A percentile compares a stretch with the other conserved stretches of the same genome.
These are phyloP conservation scores for Torulaspora delbrueckii DNA, from an alignment of 805 yeast genomes.

Conservation along the genomic window DNA sequence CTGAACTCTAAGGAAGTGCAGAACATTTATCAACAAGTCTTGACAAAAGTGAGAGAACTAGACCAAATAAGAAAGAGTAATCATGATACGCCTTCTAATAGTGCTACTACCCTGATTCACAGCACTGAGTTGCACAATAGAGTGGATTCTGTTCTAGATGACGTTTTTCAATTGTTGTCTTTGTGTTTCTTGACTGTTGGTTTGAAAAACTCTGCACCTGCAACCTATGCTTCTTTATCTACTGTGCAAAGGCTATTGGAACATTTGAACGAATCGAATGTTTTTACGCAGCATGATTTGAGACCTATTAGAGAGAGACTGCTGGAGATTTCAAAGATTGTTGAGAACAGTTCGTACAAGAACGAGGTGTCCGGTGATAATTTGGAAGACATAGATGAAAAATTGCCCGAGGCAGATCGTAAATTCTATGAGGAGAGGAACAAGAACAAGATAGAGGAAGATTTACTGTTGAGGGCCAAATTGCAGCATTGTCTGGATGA, in stretches of 20 bases:
- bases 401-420: conserved; percentile 19
- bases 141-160: conserved; percentile 77
- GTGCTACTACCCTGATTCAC: conserved; percentile 28
- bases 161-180: conserved; percentile 81
- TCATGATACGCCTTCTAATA: conserved; percentile 15
- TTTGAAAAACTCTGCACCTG: conserved; percentile 82
- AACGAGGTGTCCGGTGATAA: conserved; percentile 15
- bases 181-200: conserved; percentile 91
- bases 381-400: conserved; percentile 15
- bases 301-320: conserved; percentile 71
- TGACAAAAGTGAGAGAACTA: conserved; percentile 49
- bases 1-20: conserved; percentile 66
- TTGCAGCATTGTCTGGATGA: conserved; percentile 56
- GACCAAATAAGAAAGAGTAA: conserved; percentile 47
- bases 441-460: conserved; percentile 52
- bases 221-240: conserved; percentile 82
- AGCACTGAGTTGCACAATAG: conserved; percentile 35
- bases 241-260: conserved; percentile 81
- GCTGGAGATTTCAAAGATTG: conserved; percentile 61
- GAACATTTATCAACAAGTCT: conserved; percentile 52
- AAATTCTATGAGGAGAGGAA: conserved; percentile 27
- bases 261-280: conserved; percentile 75
- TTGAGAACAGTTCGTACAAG: conserved; percentile 38
- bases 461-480: conserved; percentile 58
- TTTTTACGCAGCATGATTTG: conserved; percentile 80